Conservation (phyloP, 176 grass and related monocot species). For the Triticum aestivum region DNA sequence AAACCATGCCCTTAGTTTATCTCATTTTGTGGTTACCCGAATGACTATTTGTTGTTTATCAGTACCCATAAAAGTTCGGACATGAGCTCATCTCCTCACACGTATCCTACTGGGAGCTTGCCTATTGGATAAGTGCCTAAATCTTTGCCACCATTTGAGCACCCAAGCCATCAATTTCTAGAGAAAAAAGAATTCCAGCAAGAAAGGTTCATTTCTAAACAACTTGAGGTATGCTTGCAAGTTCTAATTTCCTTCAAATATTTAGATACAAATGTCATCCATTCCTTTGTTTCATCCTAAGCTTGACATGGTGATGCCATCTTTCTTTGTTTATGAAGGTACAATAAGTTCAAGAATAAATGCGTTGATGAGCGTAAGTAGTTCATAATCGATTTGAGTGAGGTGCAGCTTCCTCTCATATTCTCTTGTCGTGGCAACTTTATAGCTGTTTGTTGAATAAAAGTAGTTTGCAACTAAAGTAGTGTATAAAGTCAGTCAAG, state of each 20-base stretch:
- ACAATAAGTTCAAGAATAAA: conserved; percentile 84
- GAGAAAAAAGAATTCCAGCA: conserved; percentile 93
- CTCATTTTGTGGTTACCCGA: too few species aligned
- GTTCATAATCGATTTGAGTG: conserved; percentile 74
- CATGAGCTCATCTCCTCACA: conserved; percentile 66
- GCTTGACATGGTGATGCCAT: conserved; percentile 1
- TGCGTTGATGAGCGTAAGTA: conserved; percentile 79
- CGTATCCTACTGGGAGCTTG: conserved; percentile 63
- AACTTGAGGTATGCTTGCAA: not conserved
- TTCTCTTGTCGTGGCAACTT: not conserved
- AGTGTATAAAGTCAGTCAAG: not conserved
- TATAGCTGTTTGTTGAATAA: not conserved
- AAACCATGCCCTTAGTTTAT: not conserved
- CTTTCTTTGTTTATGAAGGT: conserved; percentile 62
- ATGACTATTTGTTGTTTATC: not conserved
- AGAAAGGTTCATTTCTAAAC: conserved; percentile 62
- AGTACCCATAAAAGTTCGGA: conserved; percentile 67
- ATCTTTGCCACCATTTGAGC: conserved; percentile 86
- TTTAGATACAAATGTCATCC: not conserved
- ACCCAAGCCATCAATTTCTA: conserved; percentile 80
- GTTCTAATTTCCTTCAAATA: not conserved
- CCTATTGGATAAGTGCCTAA: conserved; percentile 88
- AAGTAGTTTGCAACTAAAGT: not conserved
- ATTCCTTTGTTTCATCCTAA: conserved; percentile 20
- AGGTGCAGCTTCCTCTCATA: conserved; percentile 48